Conservation (phyloP, 441 rosid species). For the Macaranga tanarius region DNA sequence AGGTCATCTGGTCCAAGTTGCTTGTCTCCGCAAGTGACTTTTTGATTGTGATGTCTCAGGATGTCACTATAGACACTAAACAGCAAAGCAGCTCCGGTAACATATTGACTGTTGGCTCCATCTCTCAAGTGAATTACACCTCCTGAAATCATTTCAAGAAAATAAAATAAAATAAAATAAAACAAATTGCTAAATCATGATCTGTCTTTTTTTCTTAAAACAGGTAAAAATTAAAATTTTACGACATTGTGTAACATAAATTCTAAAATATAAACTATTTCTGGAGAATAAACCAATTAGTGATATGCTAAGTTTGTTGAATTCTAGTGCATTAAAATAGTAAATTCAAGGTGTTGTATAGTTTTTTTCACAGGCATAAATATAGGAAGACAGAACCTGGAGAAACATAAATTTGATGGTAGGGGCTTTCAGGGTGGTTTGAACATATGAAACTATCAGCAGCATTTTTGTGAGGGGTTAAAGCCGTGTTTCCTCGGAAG, state of each 20-base stretch:
- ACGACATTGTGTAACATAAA: too few species aligned
- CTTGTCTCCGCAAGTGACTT: constrained; percentile 51
- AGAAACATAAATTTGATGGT: constrained; percentile 50
- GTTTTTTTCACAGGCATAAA: background rate
- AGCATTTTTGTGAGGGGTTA: constrained; percentile 47
- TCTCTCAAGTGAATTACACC: constrained; percentile 78
- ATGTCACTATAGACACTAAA: constrained; percentile 56
- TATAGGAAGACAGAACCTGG: constrained; percentile 44
- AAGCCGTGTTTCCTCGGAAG: constrained; percentile 43
- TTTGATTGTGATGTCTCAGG: constrained; percentile 44
- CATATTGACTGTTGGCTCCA: constrained; percentile 86
- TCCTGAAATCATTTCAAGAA: constrained; percentile 31
- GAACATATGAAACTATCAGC: constrained; percentile 83
- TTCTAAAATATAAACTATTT: too few species aligned
- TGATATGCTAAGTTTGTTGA: too few species aligned
- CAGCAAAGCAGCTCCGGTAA: constrained; percentile 62
- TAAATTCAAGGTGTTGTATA: background rate
- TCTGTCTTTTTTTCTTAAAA: too few species aligned
- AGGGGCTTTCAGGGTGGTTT: constrained; percentile 65
- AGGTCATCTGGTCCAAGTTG: constrained; percentile 49
- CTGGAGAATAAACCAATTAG: too few species aligned
- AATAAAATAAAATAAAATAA: background rate
- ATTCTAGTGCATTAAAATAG: too few species aligned
- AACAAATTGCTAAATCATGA: too few species aligned
- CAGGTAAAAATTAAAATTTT: too few species aligned